Percentiles rank a stretch among this genome's conserved stretches.
These are phyloP conservation scores for Cicer bijugum DNA, from an alignment of 306 rosid species.

Conservation along the genomic window DNA sequence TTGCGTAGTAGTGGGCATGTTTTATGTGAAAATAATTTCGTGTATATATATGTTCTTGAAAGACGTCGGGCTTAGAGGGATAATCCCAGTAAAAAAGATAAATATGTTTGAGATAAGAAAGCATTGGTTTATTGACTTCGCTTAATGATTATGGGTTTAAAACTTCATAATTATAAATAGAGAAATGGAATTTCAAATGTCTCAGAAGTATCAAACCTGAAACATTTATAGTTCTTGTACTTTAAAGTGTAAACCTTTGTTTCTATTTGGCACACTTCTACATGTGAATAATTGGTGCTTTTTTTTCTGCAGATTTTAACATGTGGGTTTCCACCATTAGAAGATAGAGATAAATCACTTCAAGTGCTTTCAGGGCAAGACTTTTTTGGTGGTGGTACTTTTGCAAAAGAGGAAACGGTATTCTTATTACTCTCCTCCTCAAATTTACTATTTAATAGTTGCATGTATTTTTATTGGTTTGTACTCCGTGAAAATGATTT, in stretches of 20 bases:
- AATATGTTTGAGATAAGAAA: not conserved
- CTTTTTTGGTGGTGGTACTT: constrained; percentile 70
- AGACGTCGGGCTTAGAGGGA: not conserved
- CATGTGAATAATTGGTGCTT: constrained; percentile 35
- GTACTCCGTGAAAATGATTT: constrained; percentile 20
- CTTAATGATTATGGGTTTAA: not conserved
- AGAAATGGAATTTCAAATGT: not conserved
- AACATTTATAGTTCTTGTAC: not conserved
- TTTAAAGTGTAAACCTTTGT: not conserved
- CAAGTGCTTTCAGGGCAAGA: constrained; percentile 72
- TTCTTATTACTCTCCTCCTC: constrained; percentile 43
- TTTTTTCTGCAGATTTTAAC: constrained; percentile 67
- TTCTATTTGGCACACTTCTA: not conserved
- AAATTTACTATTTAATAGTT: not conserved
- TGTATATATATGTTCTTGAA: not conserved
- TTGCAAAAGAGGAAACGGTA: constrained; percentile 83
- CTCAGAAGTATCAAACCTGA: not conserved
- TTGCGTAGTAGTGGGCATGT: not conserved
- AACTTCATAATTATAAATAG: not conserved
- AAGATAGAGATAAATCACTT: constrained; percentile 78
- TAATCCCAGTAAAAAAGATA: not conserved
- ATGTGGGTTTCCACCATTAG: constrained; percentile 93
- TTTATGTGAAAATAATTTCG: not conserved
- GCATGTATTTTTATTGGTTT: not conserved
- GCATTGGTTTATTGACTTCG: not conserved